Evolutionary conservation across 2,329 filamentous ascomycete genomes (phyloP).

Genomic region (Ophiostoma piceae): DNA sequence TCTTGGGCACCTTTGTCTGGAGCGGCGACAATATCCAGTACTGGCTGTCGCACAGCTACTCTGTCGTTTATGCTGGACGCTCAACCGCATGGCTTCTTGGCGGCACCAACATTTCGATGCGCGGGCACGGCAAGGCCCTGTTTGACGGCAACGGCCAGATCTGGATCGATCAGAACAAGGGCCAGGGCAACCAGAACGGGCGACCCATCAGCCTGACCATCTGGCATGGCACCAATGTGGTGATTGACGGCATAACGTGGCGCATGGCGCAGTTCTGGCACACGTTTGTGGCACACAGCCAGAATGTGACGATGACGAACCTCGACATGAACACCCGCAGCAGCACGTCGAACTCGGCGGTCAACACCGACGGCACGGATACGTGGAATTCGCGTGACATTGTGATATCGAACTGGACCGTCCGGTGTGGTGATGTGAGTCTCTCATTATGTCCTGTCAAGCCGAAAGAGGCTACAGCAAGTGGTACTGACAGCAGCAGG

Average conservation of each 20-base stretch:
- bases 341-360: conserved; percentile 41
- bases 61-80: neutral
- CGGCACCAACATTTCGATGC: neutral
- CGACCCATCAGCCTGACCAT: too few relatives aligned
- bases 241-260: conserved; percentile 31
- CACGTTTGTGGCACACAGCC: conserved; percentile 40
- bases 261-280: conserved; percentile 48
- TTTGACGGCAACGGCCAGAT: neutral
- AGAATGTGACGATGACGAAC: conserved; percentile 48
- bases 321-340: conserved; percentile 48
- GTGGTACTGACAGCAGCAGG: conserved; percentile 28
- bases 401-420: neutral
- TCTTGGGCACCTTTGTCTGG: too few relatives aligned
- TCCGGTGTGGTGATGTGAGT: neutral
- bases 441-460: neutral
- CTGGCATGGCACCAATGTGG: neutral
- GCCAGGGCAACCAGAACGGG: too few relatives aligned
- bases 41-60: too few relatives aligned
- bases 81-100: neutral
- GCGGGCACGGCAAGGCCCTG: neutral
- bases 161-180: neutral
- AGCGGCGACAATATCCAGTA: too few relatives aligned
- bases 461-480: neutral
- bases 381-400: conserved; percentile 42
- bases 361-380: conserved; percentile 48